Percentiles rank a stretch among this genome's conserved stretches.
These are phyloP conservation scores for Martiniozyma abietophila DNA, from an alignment of 805 yeast genomes.

Conservation along the genomic window DNA sequence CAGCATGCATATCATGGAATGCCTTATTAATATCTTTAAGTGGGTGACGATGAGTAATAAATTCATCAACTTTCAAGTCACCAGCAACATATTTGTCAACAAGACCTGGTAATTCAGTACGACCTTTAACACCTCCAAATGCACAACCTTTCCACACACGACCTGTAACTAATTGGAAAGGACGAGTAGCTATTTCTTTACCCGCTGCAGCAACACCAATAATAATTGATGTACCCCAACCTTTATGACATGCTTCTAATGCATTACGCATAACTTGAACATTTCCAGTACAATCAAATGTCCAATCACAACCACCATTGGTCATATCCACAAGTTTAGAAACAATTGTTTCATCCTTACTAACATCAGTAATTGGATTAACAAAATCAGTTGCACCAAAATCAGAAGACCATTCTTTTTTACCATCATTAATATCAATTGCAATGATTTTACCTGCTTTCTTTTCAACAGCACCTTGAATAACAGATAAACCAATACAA, in stretches of 20 bases:
- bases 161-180: constrained; percentile 98
- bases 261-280: constrained; percentile 93
- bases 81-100: constrained; percentile 82
- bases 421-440: constrained; percentile 77
- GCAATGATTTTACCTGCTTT: constrained; percentile 77
- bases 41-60: constrained; percentile 82
- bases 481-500: constrained; percentile 91
- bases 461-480: constrained; percentile 86
- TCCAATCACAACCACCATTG: constrained; percentile 94
- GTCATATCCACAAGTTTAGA: constrained; percentile 80
- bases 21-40: constrained; percentile 77
- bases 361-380: constrained; percentile 63
- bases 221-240: constrained; percentile 94
- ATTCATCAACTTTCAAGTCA: constrained; percentile 82
- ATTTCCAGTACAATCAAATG: constrained; percentile 98
- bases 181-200: constrained; percentile 91
- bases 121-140: constrained; percentile 98
- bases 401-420: constrained; percentile 75
- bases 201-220: constrained; percentile 99
- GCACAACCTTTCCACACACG: constrained; percentile 99
- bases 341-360: constrained; percentile 68
- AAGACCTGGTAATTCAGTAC: constrained; percentile 86
- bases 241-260: constrained; percentile 94
- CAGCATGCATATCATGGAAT: constrained; percentile 90
- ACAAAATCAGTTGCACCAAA: constrained; percentile 96